Conservation (phyloP, 352 stramenopile species). For the Pythium utonaiense region DNA sequence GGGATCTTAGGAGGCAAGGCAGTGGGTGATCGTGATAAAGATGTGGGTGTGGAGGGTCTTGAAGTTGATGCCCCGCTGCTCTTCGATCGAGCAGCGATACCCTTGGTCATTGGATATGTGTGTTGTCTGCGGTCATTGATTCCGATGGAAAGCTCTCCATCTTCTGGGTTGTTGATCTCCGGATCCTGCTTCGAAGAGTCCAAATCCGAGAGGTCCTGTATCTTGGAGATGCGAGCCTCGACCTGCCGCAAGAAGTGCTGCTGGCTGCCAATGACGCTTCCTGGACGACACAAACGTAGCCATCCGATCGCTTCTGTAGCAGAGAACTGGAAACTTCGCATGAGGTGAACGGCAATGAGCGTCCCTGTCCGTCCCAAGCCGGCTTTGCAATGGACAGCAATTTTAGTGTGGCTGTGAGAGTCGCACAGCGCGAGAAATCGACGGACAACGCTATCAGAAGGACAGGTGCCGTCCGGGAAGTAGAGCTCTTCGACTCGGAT, state of each 20-base stretch:
- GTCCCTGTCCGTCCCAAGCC: conserved; percentile 93
- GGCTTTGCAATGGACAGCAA: conserved; percentile 96
- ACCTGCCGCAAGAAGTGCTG: conserved; percentile 91
- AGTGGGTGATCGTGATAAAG: not conserved
- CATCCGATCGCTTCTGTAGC: conserved; percentile 91
- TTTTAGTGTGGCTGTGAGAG: conserved; percentile 34
- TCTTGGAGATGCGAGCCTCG: conserved; percentile 21
- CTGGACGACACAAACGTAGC: conserved; percentile 90
- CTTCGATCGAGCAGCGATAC: conserved; percentile 10
- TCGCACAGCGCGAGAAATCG: conserved; percentile 74
- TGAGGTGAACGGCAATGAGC: conserved; percentile 92
- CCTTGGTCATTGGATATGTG: not conserved
- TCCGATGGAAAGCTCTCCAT: not conserved
- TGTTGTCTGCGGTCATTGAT: not conserved
- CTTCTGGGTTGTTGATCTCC: not conserved
- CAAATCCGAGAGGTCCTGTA: not conserved
- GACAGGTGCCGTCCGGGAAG: conserved; percentile 91
- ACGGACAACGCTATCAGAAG: conserved; percentile 66
- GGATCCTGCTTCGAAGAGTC: not conserved
- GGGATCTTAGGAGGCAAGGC: conserved; percentile 17
- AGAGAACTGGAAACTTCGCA: conserved; percentile 92
- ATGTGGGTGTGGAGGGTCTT: not conserved
- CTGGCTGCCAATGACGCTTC: conserved; percentile 91
- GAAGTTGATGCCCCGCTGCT: not conserved
- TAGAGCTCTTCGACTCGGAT: conserved; percentile 90